Percentiles rank a stretch among this genome's conserved stretches.
Evolutionary conservation across 345 rosid genomes (phyloP).

Genomic region (Linum tenue): DNA sequence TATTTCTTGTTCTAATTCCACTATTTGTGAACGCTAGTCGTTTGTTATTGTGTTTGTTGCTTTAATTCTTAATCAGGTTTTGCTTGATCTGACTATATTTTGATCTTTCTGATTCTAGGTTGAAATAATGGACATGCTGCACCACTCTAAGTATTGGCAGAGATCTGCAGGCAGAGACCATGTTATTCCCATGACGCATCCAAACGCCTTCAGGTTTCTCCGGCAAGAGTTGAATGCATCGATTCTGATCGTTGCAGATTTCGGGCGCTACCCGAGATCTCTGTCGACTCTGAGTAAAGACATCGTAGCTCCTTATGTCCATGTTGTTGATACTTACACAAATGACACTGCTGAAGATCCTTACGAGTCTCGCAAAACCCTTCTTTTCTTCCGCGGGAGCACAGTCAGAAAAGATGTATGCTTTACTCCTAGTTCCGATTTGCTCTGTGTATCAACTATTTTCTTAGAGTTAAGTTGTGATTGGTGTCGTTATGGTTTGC

Average conservation of each 20-base stretch:
- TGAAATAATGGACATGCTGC: slow-evolving; percentile 57
- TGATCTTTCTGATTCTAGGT: slow-evolving; percentile 44
- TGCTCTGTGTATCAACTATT: not conserved
- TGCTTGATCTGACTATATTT: slow-evolving; percentile 2
- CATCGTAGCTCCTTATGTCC: slow-evolving; percentile 89
- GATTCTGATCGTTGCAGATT: slow-evolving; percentile 79
- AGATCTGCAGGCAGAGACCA: slow-evolving; percentile 93
- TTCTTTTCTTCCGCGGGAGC: slow-evolving; percentile 88
- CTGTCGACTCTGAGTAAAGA: slow-evolving; percentile 80
- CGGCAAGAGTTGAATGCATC: slow-evolving; percentile 79
- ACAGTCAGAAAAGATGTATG: slow-evolving; percentile 81
- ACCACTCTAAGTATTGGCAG: slow-evolving; percentile 70
- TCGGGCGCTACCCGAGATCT: slow-evolving; percentile 65
- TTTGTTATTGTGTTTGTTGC: too few species aligned
- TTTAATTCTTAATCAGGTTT: too few species aligned
- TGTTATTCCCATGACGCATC: slow-evolving; percentile 96
- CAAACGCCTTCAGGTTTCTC: slow-evolving; percentile 96
- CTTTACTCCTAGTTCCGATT: not conserved
- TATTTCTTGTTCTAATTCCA: too few species aligned
- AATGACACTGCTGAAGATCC: slow-evolving; percentile 51
- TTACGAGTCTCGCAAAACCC: slow-evolving; percentile 57
- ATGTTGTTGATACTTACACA: slow-evolving; percentile 65
- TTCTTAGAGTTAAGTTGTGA: not conserved
- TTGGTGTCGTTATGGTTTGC: slow-evolving; percentile 13
- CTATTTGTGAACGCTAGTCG: too few species aligned